phyloP scores from a whole-genome alignment of 139 green algal species.

The Monoraphidium neglectum region DNA sequence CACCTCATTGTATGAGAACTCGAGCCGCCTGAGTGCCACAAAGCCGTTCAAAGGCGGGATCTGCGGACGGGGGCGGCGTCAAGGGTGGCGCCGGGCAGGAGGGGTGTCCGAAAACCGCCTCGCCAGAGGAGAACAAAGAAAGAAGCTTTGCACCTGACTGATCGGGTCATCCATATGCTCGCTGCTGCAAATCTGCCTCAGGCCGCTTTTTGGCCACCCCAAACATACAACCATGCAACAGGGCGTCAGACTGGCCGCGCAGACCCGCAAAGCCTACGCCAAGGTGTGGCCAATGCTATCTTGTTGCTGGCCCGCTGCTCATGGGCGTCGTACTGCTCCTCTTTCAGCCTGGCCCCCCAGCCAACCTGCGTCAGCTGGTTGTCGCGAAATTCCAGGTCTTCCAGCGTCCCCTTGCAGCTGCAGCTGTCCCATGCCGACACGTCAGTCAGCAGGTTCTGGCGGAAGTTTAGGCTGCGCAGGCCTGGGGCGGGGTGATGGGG shows the following conservation, averaged over 20 bases:
- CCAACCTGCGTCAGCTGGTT: constrained; percentile 75
- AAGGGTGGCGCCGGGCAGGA: too few species aligned
- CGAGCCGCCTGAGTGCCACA: constrained; percentile 58
- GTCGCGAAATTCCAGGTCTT: constrained; percentile 81
- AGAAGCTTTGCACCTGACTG: too few species aligned
- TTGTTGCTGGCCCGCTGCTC: background rate
- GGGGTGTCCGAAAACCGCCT: too few species aligned
- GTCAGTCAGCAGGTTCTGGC: constrained; percentile 84
- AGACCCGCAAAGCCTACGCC: background rate
- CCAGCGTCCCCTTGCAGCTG: constrained; percentile 42
- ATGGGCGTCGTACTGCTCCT: background rate
- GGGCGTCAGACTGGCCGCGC: background rate
- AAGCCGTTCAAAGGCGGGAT: constrained; percentile 67
- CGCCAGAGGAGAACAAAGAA: too few species aligned
- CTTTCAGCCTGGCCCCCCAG: background rate
- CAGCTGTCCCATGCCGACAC: constrained; percentile 20
- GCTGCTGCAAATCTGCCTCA: background rate
- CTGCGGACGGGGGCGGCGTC: constrained; percentile 43
- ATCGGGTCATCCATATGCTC: too few species aligned
- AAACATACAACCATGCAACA: too few species aligned
- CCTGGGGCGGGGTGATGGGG: constrained; percentile 37
- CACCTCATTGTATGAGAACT: constrained; percentile 90
- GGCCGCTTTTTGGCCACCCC: too few species aligned
- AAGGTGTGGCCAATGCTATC: background rate
- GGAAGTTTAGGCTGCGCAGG: constrained; percentile 73